Base-by-base conservation (phyloP, 1,139 yeast genomes). In the Scheffersomyces segobiensis region DNA sequence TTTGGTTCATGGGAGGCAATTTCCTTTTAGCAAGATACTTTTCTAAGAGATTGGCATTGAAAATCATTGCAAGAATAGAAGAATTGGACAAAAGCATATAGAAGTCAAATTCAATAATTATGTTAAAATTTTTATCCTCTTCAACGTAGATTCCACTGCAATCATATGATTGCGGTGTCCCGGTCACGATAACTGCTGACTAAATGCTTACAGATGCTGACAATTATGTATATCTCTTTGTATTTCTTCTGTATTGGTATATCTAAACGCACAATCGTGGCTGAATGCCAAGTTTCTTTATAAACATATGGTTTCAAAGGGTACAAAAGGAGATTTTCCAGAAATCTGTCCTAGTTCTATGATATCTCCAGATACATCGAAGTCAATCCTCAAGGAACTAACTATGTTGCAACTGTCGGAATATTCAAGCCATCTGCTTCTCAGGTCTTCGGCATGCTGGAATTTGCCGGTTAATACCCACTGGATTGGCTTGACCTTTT, bases 1-100 rank as follows among this genome's bases (percentile, higher is more conserved):
- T 75, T 61, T 75, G 75, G 73, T 74, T 66, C 57, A 80, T 80
- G 82, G 85, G 85, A 66, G 84, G 83, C 57, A 81, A 81, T 61
- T 73, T 81, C 63, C 84, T 82, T 62, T 68, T 82, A 55, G 79
- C 83, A 17, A 72, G 85, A 69, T 80, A 78, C 59, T 79, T 63
- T 58, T 74, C 78, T 7, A 75, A 74, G 61, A 65, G 70, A 60
- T 59, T 75, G 57, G 79, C 78, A 10, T 64, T 74, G 52, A 73
- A 68, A 54, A 74, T 75, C 57, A 67, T 74, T 59, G 77, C 76
- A 32, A 32, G 42, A 32, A 12, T 32, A 32, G 42, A 32, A 32
- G 17, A 32, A 14, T 32, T 32, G 12, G 42, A 32, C 12, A 32
- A 32, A 14, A 32, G 42, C 42, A 32, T 17, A 10, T 32, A 32